Evolutionary conservation across 306 rosid genomes (phyloP), one percentile per base, ranked within the genome.

Genomic region (Corylus heterophylla): DNA sequence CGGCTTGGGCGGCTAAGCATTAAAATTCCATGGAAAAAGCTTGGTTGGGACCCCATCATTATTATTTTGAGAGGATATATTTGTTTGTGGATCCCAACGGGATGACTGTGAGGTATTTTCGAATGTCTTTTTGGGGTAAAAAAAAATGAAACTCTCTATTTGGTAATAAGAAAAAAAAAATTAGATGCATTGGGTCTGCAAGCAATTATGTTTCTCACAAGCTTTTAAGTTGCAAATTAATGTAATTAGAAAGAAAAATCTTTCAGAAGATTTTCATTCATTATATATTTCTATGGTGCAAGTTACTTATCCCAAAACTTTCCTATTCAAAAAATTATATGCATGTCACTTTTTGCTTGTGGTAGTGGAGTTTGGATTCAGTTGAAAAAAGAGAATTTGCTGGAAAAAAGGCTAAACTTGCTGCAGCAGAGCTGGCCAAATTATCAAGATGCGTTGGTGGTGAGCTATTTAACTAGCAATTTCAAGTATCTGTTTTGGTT

Each of bases 1-100:
- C 96, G 90, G 80, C 91, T 91, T 78, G 98, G 98, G 76, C 91
- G 83, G 88, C 84, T 95, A 83, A 95, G 98, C 91, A 92, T 95
- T 79, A 92, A 90, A 87, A 92, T 95, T 86, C 98, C 98, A 49
- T 95, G 98, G 98, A 95, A 91, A 85, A 92, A 85, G 94, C 95
- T 94, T 61, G 94, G 94, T 17, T 87, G 98, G 98, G 97, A 92
- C 49, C 97, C 98, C 54, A 85, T 92, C 82, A 88, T 92, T 69
- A 92, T 95, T 50, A 74, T 82, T 75, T 86, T 95, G n/a, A 73
- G 98, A 95, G 83, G 90, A 91, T 83, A 88, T 92, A 45, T 95
- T 86, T 82, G 71, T 95, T 84, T 91, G 87, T 82, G 95, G 96
- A 58, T 87, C 98, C 62, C 94, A 89, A 74, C 89, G 98, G 83